Evolutionary conservation across 2,329 filamentous ascomycete species (phyloP).

Genomic region (Sporothrix sp.): DNA sequence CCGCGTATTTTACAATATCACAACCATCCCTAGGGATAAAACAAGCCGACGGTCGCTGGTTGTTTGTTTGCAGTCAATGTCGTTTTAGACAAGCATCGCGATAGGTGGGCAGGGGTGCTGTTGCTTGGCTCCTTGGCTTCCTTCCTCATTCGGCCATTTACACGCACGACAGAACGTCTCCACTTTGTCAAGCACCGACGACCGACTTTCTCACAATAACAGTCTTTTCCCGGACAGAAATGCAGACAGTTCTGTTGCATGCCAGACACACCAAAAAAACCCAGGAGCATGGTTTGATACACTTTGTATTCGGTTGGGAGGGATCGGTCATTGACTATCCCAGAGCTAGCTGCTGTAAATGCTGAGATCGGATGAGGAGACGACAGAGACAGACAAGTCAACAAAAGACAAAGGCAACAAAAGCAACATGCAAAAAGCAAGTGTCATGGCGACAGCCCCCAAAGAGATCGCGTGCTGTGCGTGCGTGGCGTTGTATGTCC

Average conservation of each 20-base stretch:
- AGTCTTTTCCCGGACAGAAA: too few species aligned
- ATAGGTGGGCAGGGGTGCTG: background rate
- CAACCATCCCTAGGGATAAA: too few species aligned
- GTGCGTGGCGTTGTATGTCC: slow-evolving; percentile 1
- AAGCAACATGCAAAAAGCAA: background rate
- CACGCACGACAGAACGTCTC: background rate
- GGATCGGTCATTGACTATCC: background rate
- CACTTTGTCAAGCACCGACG: background rate
- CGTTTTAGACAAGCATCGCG: background rate
- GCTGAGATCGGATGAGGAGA: background rate
- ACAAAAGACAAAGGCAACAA: background rate
- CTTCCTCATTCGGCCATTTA: slow-evolving; percentile 7
- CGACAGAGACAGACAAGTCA: too few species aligned
- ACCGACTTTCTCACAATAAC: too few species aligned
- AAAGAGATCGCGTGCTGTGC: background rate
- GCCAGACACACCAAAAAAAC: too few species aligned
- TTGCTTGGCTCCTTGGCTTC: background rate
- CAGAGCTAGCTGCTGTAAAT: background rate
- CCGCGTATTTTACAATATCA: too few species aligned
- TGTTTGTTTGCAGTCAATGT: too few species aligned
- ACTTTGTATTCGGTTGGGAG: background rate
- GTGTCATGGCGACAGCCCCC: too few species aligned
- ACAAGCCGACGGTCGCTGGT: too few species aligned
- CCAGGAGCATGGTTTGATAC: too few species aligned
- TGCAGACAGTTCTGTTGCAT: too few species aligned